Conservation (phyloP, 2,329 filamentous ascomycete species). For the Myriosclerotinia curreyana region DNA sequence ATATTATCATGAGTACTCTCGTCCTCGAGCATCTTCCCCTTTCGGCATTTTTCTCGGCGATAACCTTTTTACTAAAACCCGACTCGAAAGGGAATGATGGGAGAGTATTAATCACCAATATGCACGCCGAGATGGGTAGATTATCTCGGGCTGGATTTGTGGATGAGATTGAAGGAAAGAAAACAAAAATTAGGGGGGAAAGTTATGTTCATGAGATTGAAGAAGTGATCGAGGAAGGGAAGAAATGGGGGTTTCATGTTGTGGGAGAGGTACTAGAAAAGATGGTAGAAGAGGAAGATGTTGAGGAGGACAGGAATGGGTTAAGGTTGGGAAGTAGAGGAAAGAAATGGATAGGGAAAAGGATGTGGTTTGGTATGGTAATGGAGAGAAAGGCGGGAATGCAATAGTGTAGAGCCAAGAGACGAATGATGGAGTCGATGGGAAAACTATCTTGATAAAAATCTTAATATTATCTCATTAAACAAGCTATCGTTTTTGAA, state of each 20-base stretch:
- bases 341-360: conserved; percentile 59
- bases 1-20: conserved; percentile 57
- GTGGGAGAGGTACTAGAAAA: conserved; percentile 45
- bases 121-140: conserved; percentile 63
- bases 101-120: conserved; percentile 60
- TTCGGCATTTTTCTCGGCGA: conserved; percentile 45
- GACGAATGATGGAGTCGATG: neutral
- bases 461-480: neutral
- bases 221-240: conserved; percentile 52
- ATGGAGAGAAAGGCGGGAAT: conserved; percentile 38
- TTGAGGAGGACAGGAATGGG: conserved; percentile 41
- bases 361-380: conserved; percentile 52
- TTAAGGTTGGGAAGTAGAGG: conserved; percentile 58
- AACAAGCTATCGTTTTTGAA: neutral
- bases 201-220: conserved; percentile 55
- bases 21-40: conserved; percentile 63
- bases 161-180: conserved; percentile 46
- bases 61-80: conserved; percentile 32
- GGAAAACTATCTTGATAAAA: neutral
- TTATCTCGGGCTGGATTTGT: conserved; percentile 61
- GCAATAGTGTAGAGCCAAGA: neutral
- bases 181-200: conserved; percentile 55
- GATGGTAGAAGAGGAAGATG: conserved; percentile 46
- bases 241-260: conserved; percentile 45
- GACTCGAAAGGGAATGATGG: conserved; percentile 44